Conservation (phyloP, 2,329 filamentous ascomycete genomes). For the Pseudogymnoascus destructans region DNA sequence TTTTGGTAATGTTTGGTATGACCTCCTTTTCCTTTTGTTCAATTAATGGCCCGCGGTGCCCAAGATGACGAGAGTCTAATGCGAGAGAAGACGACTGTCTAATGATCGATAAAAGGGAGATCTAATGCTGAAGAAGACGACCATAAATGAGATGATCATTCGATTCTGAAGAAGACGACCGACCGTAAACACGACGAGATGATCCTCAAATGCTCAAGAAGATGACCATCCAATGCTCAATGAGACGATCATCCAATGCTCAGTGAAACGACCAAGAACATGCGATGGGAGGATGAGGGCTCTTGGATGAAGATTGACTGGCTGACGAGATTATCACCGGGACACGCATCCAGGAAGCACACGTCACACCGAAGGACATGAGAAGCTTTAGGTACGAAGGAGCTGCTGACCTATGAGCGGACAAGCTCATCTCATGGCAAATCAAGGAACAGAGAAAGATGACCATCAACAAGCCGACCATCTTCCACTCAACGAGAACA, state of each 20-base stretch:
- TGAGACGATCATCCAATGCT: background rate
- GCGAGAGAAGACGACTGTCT: background rate
- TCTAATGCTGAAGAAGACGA: background rate
- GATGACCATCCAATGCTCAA: background rate
- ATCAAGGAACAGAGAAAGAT: background rate
- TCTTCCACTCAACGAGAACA: background rate
- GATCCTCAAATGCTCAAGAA: background rate
- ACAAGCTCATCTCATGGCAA: conserved; percentile 8
- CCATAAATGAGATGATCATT: background rate
- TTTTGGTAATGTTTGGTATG: background rate
- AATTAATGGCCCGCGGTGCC: background rate
- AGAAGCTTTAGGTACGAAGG: conserved; percentile 23
- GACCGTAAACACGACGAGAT: too few relatives aligned
- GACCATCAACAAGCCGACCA: background rate
- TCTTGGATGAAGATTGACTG: conserved; percentile 31
- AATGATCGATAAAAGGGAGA: background rate
- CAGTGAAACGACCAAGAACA: background rate
- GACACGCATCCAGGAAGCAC: conserved; percentile 55
- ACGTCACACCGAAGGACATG: conserved; percentile 20
- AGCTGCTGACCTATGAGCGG: conserved; percentile 10
- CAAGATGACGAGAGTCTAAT: background rate
- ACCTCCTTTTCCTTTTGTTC: background rate
- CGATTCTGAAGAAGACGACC: background rate
- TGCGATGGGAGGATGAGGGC: too few relatives aligned
- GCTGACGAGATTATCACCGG: conserved; percentile 70